Conservation (phyloP, 2,329 filamentous ascomycete species). For the Pseudogymnoascus sp. region DNA sequence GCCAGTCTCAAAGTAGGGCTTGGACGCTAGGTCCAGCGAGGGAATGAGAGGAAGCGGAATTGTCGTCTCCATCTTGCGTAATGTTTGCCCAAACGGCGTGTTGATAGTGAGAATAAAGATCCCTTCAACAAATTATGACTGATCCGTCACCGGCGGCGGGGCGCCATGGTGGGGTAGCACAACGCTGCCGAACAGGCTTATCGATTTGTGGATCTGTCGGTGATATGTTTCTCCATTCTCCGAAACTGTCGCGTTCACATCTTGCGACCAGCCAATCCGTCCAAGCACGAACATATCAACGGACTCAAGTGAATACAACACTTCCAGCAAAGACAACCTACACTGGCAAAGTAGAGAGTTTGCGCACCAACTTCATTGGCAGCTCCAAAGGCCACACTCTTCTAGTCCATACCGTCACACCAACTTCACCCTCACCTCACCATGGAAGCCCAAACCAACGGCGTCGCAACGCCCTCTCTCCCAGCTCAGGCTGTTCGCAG, state of each 20-base stretch:
- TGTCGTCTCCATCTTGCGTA: constrained; percentile 51
- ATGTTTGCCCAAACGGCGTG: background rate
- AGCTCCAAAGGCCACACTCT: background rate
- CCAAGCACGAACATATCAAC: background rate
- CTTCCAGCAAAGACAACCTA: background rate
- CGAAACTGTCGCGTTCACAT: background rate
- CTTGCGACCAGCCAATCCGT: background rate
- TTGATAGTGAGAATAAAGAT: constrained; percentile 1
- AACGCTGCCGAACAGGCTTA: constrained; percentile 13
- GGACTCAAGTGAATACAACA: background rate
- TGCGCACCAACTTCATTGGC: background rate
- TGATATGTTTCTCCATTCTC: background rate
- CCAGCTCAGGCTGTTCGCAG: constrained; percentile 19
- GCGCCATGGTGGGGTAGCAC: constrained; percentile 2
- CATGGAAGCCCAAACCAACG: constrained; percentile 46
- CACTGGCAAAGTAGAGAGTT: background rate
- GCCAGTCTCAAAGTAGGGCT: constrained; percentile 36
- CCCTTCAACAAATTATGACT: background rate
- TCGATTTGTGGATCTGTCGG: constrained; percentile 11
- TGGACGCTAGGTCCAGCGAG: constrained; percentile 44
- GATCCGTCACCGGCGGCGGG: constrained; percentile 10
- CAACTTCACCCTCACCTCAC: background rate
- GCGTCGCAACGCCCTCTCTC: constrained; percentile 31
- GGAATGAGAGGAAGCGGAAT: constrained; percentile 57
- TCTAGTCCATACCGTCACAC: background rate